phyloP scores from a whole-genome alignment of 2,329 filamentous ascomycete genomes.

The Alternaria atra region DNA sequence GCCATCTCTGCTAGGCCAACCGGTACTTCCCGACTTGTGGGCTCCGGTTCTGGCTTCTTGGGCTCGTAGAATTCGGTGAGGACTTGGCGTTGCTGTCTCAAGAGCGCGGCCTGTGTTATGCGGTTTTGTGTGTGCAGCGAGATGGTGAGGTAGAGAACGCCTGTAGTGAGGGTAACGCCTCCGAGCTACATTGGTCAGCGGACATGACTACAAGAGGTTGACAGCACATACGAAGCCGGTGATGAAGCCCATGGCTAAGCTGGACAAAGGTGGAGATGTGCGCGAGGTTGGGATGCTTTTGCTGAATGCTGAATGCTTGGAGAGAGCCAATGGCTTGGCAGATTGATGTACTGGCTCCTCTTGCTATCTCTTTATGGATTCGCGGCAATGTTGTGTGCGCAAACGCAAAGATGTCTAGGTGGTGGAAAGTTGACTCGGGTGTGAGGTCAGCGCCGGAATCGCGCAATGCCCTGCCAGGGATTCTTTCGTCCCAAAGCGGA shows the following conservation, averaged over 20 bases:
- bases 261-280: constrained; percentile 5
- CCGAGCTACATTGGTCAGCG: constrained; percentile 51
- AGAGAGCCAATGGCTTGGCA: constrained; percentile 17
- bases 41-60: constrained; percentile 50
- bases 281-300: neutral
- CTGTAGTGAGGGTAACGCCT: constrained; percentile 61
- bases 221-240: constrained; percentile 57
- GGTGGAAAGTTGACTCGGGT: constrained; percentile 6
- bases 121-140: constrained; percentile 59
- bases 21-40: constrained; percentile 49
- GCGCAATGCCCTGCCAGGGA: constrained; percentile 12
- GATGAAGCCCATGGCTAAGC: constrained; percentile 59
- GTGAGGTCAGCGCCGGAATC: constrained; percentile 19
- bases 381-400: neutral
- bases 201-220: neutral
- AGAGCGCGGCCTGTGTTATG: constrained; percentile 55
- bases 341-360: neutral
- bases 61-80: constrained; percentile 57
- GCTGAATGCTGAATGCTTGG: neutral
- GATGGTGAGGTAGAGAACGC: constrained; percentile 52
- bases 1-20: constrained; percentile 57
- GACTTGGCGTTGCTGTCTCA: constrained; percentile 57
- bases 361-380: neutral
- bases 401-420: neutral
- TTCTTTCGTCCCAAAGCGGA: constrained; percentile 9